phyloP scores from a whole-genome alignment of 768 basidiomycete genomes.

The Sistotremastrum niveocremeum region DNA sequence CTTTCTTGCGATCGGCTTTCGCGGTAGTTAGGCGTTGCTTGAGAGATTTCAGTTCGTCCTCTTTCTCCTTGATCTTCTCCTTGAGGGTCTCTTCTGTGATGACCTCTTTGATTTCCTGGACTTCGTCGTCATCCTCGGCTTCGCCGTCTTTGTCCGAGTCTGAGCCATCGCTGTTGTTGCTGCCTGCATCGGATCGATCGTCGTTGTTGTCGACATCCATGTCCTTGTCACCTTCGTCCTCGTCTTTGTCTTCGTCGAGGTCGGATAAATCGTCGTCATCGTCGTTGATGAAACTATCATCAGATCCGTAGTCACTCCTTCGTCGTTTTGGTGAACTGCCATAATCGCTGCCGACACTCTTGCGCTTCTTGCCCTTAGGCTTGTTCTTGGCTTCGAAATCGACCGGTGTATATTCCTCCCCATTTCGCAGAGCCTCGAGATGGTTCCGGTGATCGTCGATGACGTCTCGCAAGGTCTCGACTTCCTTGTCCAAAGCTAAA shows the following conservation, averaged over 20 bases:
- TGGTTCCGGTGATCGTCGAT: constrained; percentile 30
- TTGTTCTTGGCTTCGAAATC: constrained; percentile 24
- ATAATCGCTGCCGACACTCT: constrained; percentile 28
- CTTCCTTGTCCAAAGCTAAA: constrained; percentile 26
- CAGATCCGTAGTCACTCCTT: constrained; percentile 10
- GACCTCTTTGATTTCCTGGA: constrained; percentile 20
- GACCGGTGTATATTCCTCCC: constrained; percentile 26
- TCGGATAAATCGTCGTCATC: constrained; percentile 19
- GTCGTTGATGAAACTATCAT: constrained; percentile 3
- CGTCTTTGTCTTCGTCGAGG: constrained; percentile 17
- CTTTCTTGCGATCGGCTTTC: constrained; percentile 29
- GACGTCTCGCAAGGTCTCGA: constrained; percentile 25
- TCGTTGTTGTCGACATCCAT: constrained; percentile 8
- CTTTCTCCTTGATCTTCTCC: constrained; percentile 29
- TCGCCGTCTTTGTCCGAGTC: constrained; percentile 9
- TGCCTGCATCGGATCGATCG: constrained; percentile 8
- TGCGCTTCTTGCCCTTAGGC: constrained; percentile 33
- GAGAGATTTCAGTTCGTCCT: constrained; percentile 26
- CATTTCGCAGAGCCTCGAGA: constrained; percentile 32
- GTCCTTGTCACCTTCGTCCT: constrained; percentile 13
- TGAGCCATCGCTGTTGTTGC: constrained; percentile 2
- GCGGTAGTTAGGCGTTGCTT: constrained; percentile 25
- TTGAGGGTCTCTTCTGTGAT: constrained; percentile 33
- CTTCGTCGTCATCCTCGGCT: constrained; percentile 16
- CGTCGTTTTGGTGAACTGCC: constrained; percentile 31